Base-by-base conservation (phyloP, 2,329 filamentous ascomycete species). In the Neonectria sp. region DNA sequence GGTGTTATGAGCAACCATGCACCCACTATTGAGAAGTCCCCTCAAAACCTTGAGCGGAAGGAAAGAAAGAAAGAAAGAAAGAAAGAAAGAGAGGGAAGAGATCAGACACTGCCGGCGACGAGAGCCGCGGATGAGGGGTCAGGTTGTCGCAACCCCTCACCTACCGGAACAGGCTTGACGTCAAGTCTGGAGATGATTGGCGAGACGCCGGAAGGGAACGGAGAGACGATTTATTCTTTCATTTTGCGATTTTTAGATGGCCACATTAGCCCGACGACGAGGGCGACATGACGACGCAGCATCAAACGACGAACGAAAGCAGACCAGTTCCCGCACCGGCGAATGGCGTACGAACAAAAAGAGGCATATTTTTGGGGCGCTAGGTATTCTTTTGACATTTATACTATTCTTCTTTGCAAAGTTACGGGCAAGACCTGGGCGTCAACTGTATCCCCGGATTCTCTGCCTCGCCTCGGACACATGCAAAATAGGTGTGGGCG, bases 331-430 rank as follows among this genome's bases (percentile, higher is more conserved):
- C 73, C 77, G 75, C 74, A 79, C 72, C 75, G 80, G 80, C 80
- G 80, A 80, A 81, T 77, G 80, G 80, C 79, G 80, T 77, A 80
- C 74, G 75, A 75, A 79, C 74, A 75, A 79, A 79, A 78, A 77
- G 71, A 78, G 77, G 77, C 75, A 80, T 79, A 73, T 78, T 76
- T 72, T 71, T 75, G 78, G 78, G 79, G 79, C 78, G 79, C 78
- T 79, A 73, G 77, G 76, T 78, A 75, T 74, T 76, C 69, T 71
- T 75, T 77, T 78, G 75, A 78, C 74, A 76, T 80, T 79, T 78
- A 78, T 77, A 74, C 69, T 71, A 76, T 71, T 74, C 72, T 73
- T 72, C 61, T 62, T 69, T 65, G 72, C 71, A 73, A 71, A 68
- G 68, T 71, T 65, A 71, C 68, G 66, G 71, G 65, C 60, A 61